Conservation (phyloP, 2,329 filamentous ascomycete genomes). For the Aspergillus pseudonomiae region DNA sequence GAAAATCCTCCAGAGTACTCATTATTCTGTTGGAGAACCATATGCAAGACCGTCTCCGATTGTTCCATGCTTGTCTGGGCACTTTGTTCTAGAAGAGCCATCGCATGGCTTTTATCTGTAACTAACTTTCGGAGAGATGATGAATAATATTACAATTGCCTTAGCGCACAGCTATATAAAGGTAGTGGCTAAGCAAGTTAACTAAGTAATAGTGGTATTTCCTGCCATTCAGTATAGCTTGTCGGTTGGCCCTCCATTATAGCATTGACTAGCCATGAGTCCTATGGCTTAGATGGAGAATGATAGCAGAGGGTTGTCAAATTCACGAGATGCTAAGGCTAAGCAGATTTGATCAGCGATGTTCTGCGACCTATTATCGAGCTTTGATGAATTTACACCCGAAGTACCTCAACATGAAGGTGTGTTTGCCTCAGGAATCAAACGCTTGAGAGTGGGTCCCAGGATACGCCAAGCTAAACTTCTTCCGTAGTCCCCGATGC, state of each 20-base stretch:
- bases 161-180: neutral
- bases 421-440: neutral
- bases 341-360: neutral
- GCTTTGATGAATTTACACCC: neutral
- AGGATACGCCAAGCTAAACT: slow-evolving; percentile 11
- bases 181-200: too few relatives aligned
- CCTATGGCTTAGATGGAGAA: neutral
- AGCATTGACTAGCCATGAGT: neutral
- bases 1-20: too few relatives aligned
- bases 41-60: neutral
- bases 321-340: neutral
- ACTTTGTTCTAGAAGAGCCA: too few relatives aligned
- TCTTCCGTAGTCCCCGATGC: too few relatives aligned
- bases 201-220: neutral
- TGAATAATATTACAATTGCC: too few relatives aligned
- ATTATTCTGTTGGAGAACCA: too few relatives aligned
- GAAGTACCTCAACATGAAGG: neutral
- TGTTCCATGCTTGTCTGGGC: neutral
- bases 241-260: neutral
- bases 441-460: slow-evolving; percentile 19
- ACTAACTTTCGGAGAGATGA: too few relatives aligned
- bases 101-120: too few relatives aligned
- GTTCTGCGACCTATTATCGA: too few relatives aligned
- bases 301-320: neutral
- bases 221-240: neutral